A percentile compares a stretch with the other conserved stretches of the same genome.
Evolutionary conservation across 1,139 yeast species (phyloP).

Genomic region (Eremothecium sinecaudum): DNA sequence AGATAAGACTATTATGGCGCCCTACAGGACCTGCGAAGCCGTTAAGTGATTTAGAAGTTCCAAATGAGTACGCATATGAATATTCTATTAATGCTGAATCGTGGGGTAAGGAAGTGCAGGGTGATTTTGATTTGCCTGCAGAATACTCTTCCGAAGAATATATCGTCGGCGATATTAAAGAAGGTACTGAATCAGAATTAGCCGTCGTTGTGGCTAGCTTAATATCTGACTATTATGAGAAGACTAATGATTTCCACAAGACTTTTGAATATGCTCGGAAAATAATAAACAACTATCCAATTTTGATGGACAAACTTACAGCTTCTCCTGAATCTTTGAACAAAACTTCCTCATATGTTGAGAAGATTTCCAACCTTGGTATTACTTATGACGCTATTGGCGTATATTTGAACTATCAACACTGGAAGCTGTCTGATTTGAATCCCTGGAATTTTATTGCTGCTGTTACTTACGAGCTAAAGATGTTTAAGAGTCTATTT

Average conservation of each 20-base stretch:
- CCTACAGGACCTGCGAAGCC: conserved; percentile 34
- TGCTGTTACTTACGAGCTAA: conserved; percentile 17
- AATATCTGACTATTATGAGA: conserved; percentile 31
- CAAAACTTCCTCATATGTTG: conserved; percentile 10
- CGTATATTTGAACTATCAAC: conserved; percentile 54
- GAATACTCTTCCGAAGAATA: conserved; percentile 11
- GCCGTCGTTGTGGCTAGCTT: conserved; percentile 42
- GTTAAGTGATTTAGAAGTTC: conserved; percentile 9
- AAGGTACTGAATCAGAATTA: conserved; percentile 33
- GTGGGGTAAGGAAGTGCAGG: conserved; percentile 8
- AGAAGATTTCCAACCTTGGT: conserved; percentile 14
- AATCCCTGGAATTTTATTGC: conserved; percentile 18
- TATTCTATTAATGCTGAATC: conserved; percentile 11
- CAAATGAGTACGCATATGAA: conserved; percentile 5
- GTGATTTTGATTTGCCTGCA: conserved; percentile 12
- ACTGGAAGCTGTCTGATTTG: conserved; percentile 24
- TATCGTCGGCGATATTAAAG: conserved; percentile 10
- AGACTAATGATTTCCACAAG: conserved; percentile 22
- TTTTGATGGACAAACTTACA: conserved; percentile 31
- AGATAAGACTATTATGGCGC: conserved; percentile 68
- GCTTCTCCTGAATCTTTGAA: conserved; percentile 11
- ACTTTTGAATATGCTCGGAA: conserved; percentile 33
- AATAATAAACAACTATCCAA: conserved; percentile 44
- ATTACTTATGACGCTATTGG: conserved; percentile 35
- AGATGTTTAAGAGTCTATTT: conserved; percentile 10